phyloP scores from a whole-genome alignment of 2,329 filamentous ascomycete species.

The Aureobasidium sp. region DNA sequence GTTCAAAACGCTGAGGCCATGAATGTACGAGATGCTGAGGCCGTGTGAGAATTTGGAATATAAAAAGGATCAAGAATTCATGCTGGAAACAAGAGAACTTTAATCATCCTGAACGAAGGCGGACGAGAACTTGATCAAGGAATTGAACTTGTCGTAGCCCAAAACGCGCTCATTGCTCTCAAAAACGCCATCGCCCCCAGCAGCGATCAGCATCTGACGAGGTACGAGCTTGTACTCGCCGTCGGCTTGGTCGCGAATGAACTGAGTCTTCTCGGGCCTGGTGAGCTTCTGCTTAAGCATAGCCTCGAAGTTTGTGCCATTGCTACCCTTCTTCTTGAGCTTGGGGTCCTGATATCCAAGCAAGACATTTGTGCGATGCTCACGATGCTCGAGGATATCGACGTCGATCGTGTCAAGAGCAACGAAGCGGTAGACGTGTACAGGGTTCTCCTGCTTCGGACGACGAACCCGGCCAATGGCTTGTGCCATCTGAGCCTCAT shows the following conservation, averaged over 20 bases:
- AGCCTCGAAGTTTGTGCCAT: background rate
- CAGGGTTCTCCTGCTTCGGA: slow-evolving; percentile 49
- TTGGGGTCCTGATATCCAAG: slow-evolving; percentile 16
- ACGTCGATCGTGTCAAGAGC: slow-evolving; percentile 61
- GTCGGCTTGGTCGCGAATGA: slow-evolving; percentile 19
- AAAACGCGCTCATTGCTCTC: slow-evolving; percentile 21
- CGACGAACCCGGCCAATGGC: slow-evolving; percentile 54
- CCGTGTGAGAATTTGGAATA: background rate
- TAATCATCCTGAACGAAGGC: slow-evolving; percentile 23
- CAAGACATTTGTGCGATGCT: slow-evolving; percentile 26
- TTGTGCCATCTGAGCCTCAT: slow-evolving; percentile 52
- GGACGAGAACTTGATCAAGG: slow-evolving; percentile 27
- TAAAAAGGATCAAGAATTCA: background rate
- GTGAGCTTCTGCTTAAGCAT: background rate
- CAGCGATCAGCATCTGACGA: slow-evolving; percentile 23
- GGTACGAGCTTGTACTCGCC: slow-evolving; percentile 27
- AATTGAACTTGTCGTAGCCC: slow-evolving; percentile 28
- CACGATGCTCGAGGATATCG: slow-evolving; percentile 39
- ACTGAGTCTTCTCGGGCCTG: slow-evolving; percentile 31
- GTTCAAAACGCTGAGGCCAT: background rate
- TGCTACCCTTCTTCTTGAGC: background rate
- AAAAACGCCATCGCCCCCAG: slow-evolving; percentile 16
- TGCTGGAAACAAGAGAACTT: background rate
- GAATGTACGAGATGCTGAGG: background rate
- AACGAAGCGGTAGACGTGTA: slow-evolving; percentile 63